Percentiles rank a stretch among this genome's conserved stretches.
Conservation (phyloP, 2,329 filamentous ascomycete species). For the Aureobasidium sp. region DNA sequence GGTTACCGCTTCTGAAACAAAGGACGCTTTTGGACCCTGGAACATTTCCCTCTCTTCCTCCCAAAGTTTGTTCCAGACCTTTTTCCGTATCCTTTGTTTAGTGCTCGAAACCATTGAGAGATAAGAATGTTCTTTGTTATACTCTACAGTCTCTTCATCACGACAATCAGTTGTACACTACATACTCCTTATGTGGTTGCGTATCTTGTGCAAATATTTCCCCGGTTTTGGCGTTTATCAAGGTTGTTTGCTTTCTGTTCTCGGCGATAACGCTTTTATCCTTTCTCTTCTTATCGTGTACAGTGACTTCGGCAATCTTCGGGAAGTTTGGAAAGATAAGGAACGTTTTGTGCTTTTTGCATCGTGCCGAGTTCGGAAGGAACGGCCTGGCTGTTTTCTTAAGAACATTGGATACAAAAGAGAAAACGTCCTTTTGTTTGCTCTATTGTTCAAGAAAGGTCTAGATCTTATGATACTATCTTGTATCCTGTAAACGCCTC, state of each 20-base stretch:
- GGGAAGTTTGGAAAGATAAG: not conserved
- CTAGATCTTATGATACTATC: not conserved
- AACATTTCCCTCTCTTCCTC: not conserved
- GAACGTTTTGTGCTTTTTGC: not conserved
- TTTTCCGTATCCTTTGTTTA: not conserved
- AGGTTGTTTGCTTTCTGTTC: not conserved
- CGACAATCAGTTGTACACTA: no score
- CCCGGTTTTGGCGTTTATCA: not conserved
- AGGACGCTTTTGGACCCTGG: not conserved
- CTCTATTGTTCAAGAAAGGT: not conserved
- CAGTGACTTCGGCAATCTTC: not conserved
- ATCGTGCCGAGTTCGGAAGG: not conserved
- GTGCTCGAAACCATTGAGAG: no score
- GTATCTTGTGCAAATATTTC: not conserved
- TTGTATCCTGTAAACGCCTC: not conserved
- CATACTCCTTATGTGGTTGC: no score
- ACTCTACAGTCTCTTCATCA: no score
- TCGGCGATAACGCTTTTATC: not conserved
- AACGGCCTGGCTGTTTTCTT: no score
- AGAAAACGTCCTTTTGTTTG: not conserved
- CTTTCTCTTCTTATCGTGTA: not conserved
- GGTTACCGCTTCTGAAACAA: not conserved
- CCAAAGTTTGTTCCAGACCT: not conserved
- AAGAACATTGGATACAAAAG: no score
- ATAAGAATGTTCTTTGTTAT: not conserved